Conservation (phyloP, 2,329 filamentous ascomycete genomes). For the Ophiostoma sp. region DNA sequence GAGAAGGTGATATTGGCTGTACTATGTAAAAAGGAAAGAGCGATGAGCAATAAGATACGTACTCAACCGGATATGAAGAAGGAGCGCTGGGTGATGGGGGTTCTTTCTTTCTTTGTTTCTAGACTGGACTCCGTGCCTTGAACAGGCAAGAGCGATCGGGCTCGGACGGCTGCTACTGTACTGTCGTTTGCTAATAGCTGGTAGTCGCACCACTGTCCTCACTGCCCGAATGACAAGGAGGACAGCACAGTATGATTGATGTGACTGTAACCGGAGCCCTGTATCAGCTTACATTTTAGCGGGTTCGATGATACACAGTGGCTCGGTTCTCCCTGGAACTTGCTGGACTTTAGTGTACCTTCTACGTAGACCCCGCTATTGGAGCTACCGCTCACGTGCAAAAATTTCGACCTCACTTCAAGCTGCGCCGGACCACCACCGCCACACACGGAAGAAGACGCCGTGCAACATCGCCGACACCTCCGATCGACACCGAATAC, state of each 20-base stretch:
- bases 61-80: neutral
- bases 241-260: slow-evolving; percentile 7
- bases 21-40: slow-evolving; percentile 2
- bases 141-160: slow-evolving; percentile 8
- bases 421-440: slow-evolving; percentile 4
- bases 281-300: neutral
- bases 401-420: slow-evolving; percentile 18
- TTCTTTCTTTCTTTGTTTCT: slow-evolving; percentile 8
- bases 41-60: neutral
- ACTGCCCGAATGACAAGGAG: neutral
- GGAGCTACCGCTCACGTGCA: slow-evolving; percentile 21
- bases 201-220: neutral
- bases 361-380: neutral
- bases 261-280: neutral
- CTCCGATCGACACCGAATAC: neutral
- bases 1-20: neutral
- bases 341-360: neutral
- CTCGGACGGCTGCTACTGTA: neutral
- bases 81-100: slow-evolving; percentile 6
- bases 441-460: slow-evolving; percentile 10
- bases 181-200: neutral
- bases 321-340: neutral
- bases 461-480: neutral
- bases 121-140: slow-evolving; percentile 1
- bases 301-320: neutral